Evolutionary conservation across 1,284 basidiomycete species (phyloP), one percentile per base, ranked within the genome.

Genomic region (Thecaphora frezii): DNA sequence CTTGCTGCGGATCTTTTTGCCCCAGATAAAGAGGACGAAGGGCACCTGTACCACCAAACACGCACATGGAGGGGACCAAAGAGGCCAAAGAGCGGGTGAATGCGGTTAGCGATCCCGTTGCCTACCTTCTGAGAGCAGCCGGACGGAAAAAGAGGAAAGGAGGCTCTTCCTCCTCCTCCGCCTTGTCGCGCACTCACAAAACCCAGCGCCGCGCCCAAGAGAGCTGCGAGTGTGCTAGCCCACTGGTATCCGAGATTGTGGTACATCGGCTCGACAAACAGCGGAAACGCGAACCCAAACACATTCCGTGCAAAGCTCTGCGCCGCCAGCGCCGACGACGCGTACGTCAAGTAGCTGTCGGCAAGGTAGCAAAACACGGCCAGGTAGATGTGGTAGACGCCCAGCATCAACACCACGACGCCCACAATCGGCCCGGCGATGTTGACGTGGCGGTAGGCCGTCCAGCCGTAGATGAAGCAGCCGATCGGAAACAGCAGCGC

Each of bases 251-350:
- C 84, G 37, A 89, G 78, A 0, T 70, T 76, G 4, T 75, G 71
- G 70, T 86, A 88, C 85, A 89, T 86, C 19, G 57, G 48, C 44
- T 61, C 51, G 41, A 62, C 58, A 23, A 74, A 62, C 2, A 73
- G 51, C 0, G 73, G 72, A 26, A 73, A 71, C 0, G 59, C 54
- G 46, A 69, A 66, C 0, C 56, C 69, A 22, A 69, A 71, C n/a
- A 73, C 43, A 83, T 69, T 80, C 85, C 88, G 83, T 59, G 83
- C 85, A 38, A 90, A 80, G 73, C 86, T 87, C 77, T 90, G 89
- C 0, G 87, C 89, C 0, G 89, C 89, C 19, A 89, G 80, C 1
- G 89, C 88, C 1, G 87, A 89, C 0, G 87, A 88, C 5, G 89
- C 89, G 61, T 86, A 90, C 1, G 86, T 83, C 0, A 74, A 57